phyloP scores from a whole-genome alignment of 192 early-diverging fungal species.

The Lobosporangium transversale region DNA sequence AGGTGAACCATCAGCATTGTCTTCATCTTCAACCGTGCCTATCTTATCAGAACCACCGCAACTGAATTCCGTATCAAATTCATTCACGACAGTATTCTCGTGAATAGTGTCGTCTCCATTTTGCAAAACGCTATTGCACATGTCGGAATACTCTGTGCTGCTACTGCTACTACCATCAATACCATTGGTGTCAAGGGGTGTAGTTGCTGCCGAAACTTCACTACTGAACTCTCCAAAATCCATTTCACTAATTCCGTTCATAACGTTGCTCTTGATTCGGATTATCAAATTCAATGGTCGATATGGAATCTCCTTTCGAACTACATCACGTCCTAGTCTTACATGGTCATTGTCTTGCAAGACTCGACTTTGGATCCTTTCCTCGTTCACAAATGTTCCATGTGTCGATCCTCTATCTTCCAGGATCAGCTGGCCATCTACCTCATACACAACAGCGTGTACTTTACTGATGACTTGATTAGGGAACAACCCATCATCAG shows the following conservation, averaged over 20 bases:
- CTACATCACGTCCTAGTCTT: constrained; percentile 19
- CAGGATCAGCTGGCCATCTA: constrained; percentile 21
- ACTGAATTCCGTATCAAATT: neutral
- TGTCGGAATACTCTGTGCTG: no score
- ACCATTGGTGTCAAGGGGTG: no score
- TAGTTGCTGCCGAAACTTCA: no score
- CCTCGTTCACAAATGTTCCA: constrained; percentile 31
- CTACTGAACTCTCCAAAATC: no score
- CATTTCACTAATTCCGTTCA: no score
- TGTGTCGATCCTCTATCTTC: constrained; percentile 32
- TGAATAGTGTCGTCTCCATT: no score
- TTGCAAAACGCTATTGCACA: no score
- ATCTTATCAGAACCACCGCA: neutral
- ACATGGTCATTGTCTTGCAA: constrained; percentile 19
- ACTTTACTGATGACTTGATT: constrained; percentile 42
- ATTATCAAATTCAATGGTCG: constrained; percentile 19
- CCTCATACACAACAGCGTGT: constrained; percentile 21
- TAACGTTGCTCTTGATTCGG: constrained; percentile 19
- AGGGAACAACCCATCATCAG: constrained; percentile 23
- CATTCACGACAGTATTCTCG: no score
- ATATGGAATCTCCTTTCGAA: constrained; percentile 21
- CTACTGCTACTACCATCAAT: no score
- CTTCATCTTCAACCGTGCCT: neutral
- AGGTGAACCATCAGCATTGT: neutral
- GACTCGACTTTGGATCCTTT: neutral